These are phyloP conservation scores for Tuber indicum DNA, from an alignment of 495 filamentous ascomycete species.

Conservation along the genomic window DNA sequence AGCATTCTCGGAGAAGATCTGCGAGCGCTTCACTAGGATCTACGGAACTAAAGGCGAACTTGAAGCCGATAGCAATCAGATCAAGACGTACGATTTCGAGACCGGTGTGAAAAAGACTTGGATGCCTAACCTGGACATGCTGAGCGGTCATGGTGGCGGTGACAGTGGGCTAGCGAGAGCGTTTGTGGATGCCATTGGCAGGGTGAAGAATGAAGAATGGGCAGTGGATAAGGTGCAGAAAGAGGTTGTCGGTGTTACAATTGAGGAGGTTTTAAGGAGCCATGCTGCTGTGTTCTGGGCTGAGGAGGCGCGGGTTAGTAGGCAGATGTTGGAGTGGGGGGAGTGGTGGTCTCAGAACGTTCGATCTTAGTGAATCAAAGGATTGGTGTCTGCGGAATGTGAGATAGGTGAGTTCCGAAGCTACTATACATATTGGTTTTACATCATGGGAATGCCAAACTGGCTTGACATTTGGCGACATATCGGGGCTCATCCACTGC, in stretches of 20 bases:
- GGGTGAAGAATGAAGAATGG: constrained; percentile 65
- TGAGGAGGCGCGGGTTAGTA: constrained; percentile 68
- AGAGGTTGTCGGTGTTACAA: constrained; percentile 65
- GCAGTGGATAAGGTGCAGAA: constrained; percentile 65
- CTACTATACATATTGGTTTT: background rate
- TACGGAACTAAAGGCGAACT: constrained; percentile 86
- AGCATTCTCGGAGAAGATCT: constrained; percentile 78
- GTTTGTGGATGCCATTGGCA: constrained; percentile 73
- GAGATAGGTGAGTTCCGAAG: background rate
- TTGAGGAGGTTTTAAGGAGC: constrained; percentile 78
- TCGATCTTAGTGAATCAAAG: background rate
- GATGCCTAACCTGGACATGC: constrained; percentile 48
- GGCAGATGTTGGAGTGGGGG: constrained; percentile 66
- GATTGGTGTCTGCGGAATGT: background rate
- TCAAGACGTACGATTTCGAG: constrained; percentile 59
- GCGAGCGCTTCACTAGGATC: constrained; percentile 69
- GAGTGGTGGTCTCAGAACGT: constrained; percentile 62
- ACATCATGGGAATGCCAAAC: background rate
- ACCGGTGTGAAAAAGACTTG: constrained; percentile 52
- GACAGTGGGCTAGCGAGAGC: constrained; percentile 73
- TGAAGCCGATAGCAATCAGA: constrained; percentile 62
- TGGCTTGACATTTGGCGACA: background rate
- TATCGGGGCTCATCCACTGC: background rate
- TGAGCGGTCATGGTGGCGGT: constrained; percentile 73
- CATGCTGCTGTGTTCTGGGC: constrained; percentile 94